A percentile compares a stretch with the other conserved stretches of the same genome.
phyloP scores from a whole-genome alignment of 352 stramenopile genomes.

The Pythium sukuiense region DNA sequence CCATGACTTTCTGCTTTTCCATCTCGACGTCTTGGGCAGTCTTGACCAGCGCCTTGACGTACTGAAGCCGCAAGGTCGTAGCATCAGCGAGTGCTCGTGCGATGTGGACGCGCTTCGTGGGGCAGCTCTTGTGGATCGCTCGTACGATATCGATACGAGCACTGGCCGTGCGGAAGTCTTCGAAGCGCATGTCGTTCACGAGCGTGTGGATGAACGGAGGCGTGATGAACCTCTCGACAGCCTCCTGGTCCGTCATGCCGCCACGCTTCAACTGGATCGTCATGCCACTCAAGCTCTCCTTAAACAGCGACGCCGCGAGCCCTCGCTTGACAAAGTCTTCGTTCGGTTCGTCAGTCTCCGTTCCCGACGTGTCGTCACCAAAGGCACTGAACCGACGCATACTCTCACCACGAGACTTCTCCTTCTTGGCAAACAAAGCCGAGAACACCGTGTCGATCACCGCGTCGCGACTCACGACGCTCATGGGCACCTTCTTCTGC shows the following conservation, averaged over 20 bases:
- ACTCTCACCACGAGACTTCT: slow-evolving; percentile 20
- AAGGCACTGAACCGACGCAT: slow-evolving; percentile 53
- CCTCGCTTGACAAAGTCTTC: slow-evolving; percentile 84
- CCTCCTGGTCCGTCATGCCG: slow-evolving; percentile 45
- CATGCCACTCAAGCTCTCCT: slow-evolving; percentile 47
- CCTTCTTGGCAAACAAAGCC: slow-evolving; percentile 59
- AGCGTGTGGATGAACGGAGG: slow-evolving; percentile 75
- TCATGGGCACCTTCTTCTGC: slow-evolving; percentile 77
- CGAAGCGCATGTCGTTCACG: slow-evolving; percentile 78
- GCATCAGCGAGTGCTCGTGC: slow-evolving; percentile 71
- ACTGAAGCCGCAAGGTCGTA: slow-evolving; percentile 63
- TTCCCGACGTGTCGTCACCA: slow-evolving; percentile 65
- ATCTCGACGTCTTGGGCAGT: slow-evolving; percentile 54
- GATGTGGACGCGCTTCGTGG: slow-evolving; percentile 67
- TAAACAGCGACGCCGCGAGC: slow-evolving; percentile 74
- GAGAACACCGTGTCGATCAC: slow-evolving; percentile 84
- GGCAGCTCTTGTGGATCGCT: slow-evolving; percentile 83
- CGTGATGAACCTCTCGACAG: slow-evolving; percentile 73
- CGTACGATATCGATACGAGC: slow-evolving; percentile 78
- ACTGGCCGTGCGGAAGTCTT: slow-evolving; percentile 85
- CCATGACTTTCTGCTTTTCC: slow-evolving; percentile 55
- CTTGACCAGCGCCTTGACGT: slow-evolving; percentile 52
- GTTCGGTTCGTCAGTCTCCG: slow-evolving; percentile 79
- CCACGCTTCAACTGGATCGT: slow-evolving; percentile 28
- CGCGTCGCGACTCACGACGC: slow-evolving; percentile 69